Base-by-base conservation (phyloP, 768 basidiomycete genomes). In the Tulasnella sp. region DNA sequence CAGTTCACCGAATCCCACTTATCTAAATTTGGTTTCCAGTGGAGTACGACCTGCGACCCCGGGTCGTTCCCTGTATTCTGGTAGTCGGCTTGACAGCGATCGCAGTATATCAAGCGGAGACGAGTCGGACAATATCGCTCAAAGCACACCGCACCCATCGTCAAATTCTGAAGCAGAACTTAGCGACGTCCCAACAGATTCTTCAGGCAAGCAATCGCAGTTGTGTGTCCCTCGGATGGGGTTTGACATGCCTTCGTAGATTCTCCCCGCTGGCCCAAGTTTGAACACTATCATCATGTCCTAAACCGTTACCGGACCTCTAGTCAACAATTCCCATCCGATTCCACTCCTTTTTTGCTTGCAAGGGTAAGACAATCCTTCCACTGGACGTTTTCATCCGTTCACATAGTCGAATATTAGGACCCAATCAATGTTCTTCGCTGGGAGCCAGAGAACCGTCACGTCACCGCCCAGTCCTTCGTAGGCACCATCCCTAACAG, bases 111-210 rank as follows among this genome's bases (percentile, higher is more conserved):
- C 88, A 11, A 91, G 89, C 71, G 89, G 88, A 3, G 93, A 93
- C 78, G 93, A 94, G 82, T 94, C 93, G 2, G 93, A 94, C 79
- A 84, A 92, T 70, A 91, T 89, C 1, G 90, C 91, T 68, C 84
- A 78, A 19, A 78, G 77, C 42, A 72, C 38, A 2, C 40, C 76
- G 8, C 49, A 42, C 45, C 80, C 25, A 82, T 82, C 58, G 29
- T 64, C 22, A 85, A 83, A 72, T 34, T 72, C 71, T 19, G 71
- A 72, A 72, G 40, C 71, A 11, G 71, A 72, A n/a, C 49, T 72
- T 25, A 72, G 71, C 40, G 71, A 39, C 9, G 42, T 72, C 42
- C 31, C 37, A 45, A 25, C 71, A 11, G 40, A 72, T n/a, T 52
- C 40, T 45, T 72, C 71, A 25, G 71, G 71, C 34, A 45, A 45